Evolutionary conservation across 106 monocot species (phyloP), one percentile per base, ranked within the genome.

Genomic region (Dioscorea dumetorum): DNA sequence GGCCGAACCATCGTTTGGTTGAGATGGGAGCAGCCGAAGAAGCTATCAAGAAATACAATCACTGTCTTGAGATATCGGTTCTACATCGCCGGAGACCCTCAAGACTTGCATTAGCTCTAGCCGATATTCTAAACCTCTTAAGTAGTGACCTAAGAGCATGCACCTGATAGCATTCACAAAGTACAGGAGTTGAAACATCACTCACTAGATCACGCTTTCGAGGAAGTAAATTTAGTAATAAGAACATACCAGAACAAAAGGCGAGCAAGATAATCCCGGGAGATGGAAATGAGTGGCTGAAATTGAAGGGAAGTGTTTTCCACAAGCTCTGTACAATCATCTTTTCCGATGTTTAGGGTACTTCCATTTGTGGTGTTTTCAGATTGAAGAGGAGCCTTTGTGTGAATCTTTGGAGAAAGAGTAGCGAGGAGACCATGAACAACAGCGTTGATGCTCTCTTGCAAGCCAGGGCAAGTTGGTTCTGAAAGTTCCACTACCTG

Each of bases 401-500:
- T 81, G 21, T 82, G 90, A 54, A 94, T 87, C 80, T 87, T 94
- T 59, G 90, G 87, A 52, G 94, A 87, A 23, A 94, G 82, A 73
- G 84, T 94, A 50, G 90, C 90, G 50, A 90, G 84, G n/a, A 94
- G 79, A 21, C 94, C 94, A 71, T 94, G 94, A 1, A 73, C 94
- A 56, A 94, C 80, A 13, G 90, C 84, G 72, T 87, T 80, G 69
- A 94, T 78, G 3, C 82, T 73, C 73, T 90, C 90, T 72, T 78
- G 70, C 52, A 90, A 79, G 65, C 84, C 82, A 19, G 84, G 80
- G 24, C 74, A 84, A 18, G 87, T 73, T 53, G 90, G 75, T 67
- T 94, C 90, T 48, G 94, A 94, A 57, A 90, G 84, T 34, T 94
- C 90, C 23, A 80, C 87, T 48, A 94, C 94, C 94, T 94, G 74